Percentiles rank a stretch among this genome's conserved stretches.
These are phyloP conservation scores for Boletus edulis DNA, from an alignment of 768 basidiomycete species.

Conservation along the genomic window DNA sequence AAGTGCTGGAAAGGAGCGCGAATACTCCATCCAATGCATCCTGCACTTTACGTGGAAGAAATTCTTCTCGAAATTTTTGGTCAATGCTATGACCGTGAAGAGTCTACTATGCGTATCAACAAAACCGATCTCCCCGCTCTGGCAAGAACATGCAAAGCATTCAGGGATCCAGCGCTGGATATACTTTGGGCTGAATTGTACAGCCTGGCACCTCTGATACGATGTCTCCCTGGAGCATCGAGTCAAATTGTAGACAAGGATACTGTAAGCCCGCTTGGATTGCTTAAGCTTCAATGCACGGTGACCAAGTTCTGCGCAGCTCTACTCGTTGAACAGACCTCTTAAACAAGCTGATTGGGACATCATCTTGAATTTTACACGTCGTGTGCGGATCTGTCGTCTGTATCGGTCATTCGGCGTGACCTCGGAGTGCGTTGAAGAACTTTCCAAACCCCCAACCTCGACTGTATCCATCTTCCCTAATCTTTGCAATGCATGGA, in stretches of 20 bases:
- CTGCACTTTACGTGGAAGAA: background rate
- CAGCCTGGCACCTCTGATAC: background rate
- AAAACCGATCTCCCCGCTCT: background rate
- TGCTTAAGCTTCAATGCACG: background rate
- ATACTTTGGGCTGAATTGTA: background rate
- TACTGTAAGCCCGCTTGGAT: too few species aligned
- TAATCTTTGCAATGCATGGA: background rate
- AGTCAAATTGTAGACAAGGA: too few species aligned
- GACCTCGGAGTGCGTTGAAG: background rate
- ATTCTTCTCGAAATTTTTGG: background rate
- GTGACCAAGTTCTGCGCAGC: background rate
- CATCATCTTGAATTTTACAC: background rate
- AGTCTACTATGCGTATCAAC: background rate
- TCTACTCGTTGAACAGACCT: background rate
- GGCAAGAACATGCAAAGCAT: background rate
- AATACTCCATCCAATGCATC: background rate
- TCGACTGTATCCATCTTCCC: background rate
- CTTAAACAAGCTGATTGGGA: background rate
- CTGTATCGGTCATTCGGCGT: background rate
- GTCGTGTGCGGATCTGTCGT: background rate
- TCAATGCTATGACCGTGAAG: background rate
- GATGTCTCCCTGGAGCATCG: background rate
- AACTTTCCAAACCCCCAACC: background rate
- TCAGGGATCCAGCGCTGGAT: background rate
- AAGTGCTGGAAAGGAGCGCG: too few species aligned